These are phyloP conservation scores for Malassezia yamatoensis DNA, from an alignment of 1,284 basidiomycete species.

Conservation along the genomic window DNA sequence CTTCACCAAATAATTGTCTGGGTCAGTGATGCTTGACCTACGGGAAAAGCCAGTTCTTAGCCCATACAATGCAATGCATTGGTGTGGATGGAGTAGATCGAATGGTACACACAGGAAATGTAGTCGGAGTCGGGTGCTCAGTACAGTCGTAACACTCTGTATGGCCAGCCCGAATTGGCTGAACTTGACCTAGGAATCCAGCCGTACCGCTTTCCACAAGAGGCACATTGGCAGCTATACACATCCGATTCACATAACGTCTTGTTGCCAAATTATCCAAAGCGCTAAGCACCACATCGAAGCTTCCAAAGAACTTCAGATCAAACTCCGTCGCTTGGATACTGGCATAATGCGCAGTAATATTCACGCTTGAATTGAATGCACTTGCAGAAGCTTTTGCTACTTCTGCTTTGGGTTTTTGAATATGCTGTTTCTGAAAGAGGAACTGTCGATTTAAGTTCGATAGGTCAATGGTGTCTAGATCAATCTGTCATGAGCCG, in stretches of 20 bases:
- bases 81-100: conserved; percentile 92
- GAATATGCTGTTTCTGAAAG: conserved; percentile 93
- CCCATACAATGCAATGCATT: conserved; percentile 99
- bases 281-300: conserved; percentile 89
- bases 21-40: conserved; percentile 13
- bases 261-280: conserved; percentile 64
- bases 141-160: conserved; percentile 46
- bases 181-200: conserved; percentile 72
- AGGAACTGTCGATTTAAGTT: conserved; percentile 97
- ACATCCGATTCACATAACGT: conserved; percentile 73
- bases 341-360: conserved; percentile 83
- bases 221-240: conserved; percentile 78
- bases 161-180: conserved; percentile 50
- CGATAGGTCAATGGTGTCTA: conserved; percentile 97
- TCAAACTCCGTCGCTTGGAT: conserved; percentile 91
- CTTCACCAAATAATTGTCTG: conserved; percentile 68
- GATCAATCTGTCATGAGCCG: conserved; percentile 56
- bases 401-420: conserved; percentile 87
- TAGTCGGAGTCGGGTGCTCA: conserved; percentile 73
- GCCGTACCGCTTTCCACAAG: conserved; percentile 94
- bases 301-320: conserved; percentile 74
- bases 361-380: conserved; percentile 83
- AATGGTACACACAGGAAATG: conserved; percentile 96
- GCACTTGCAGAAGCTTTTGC: conserved; percentile 76
- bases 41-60: conserved; percentile 86